Percentiles rank a stretch among this genome's conserved stretches.
Evolutionary conservation across 2,329 filamentous ascomycete genomes (phyloP).

Genomic region (Colletotrichum sansevieriae): DNA sequence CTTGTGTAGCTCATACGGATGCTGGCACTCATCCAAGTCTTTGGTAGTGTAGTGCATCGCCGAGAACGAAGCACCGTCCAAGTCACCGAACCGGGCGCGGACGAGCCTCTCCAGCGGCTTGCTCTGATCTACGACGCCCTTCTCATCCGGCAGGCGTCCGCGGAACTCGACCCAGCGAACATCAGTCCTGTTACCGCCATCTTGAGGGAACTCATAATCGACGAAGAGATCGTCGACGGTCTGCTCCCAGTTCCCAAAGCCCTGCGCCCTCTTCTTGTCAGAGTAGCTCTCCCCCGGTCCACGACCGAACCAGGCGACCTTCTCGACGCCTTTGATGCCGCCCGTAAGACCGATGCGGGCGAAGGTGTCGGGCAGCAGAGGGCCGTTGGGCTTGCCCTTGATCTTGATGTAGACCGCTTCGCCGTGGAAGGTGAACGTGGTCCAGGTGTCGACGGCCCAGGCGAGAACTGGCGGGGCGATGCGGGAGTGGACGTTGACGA

Average conservation of each 20-base stretch:
- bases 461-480: constrained; percentile 74
- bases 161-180: constrained; percentile 69
- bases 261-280: constrained; percentile 74
- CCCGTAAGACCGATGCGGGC: constrained; percentile 73
- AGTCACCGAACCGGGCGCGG: constrained; percentile 60
- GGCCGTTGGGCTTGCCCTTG: constrained; percentile 61
- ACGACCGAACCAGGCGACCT: constrained; percentile 74
- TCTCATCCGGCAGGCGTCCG: constrained; percentile 44
- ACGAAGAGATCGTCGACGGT: constrained; percentile 66
- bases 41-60: constrained; percentile 66
- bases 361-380: constrained; percentile 66
- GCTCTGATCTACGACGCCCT: constrained; percentile 34
- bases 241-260: constrained; percentile 65
- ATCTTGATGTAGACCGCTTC: constrained; percentile 64
- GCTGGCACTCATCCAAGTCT: constrained; percentile 66
- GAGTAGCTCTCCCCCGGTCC: constrained; percentile 76
- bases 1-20: constrained; percentile 71
- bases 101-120: constrained; percentile 49
- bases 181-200: constrained; percentile 74
- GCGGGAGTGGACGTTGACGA: constrained; percentile 63
- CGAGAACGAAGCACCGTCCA: constrained; percentile 67
- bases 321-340: constrained; percentile 54
- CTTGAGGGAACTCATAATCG: constrained; percentile 77
- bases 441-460: constrained; percentile 67
- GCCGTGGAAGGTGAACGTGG: constrained; percentile 67